These are phyloP conservation scores for Skeletonema costatum DNA, from an alignment of 108 stramenopile genomes.

Conservation along the genomic window DNA sequence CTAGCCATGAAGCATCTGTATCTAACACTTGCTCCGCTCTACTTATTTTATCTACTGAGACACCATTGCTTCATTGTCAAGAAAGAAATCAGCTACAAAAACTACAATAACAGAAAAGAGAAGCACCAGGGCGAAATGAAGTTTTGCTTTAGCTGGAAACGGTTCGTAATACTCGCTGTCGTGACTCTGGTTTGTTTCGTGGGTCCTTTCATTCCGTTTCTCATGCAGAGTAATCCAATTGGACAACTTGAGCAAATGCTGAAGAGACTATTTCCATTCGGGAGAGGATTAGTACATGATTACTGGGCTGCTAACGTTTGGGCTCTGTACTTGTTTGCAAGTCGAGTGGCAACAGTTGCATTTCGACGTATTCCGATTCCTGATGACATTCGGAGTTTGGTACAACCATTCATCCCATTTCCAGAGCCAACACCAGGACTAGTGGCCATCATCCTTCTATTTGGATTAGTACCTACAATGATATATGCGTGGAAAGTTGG, in stretches of 20 bases:
- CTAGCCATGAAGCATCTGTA: constrained; percentile 95
- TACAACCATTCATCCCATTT: constrained; percentile 45
- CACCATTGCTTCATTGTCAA: constrained; percentile 62
- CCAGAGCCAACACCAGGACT: constrained; percentile 68
- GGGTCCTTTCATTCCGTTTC: constrained; percentile 72
- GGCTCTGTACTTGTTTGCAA: constrained; percentile 83
- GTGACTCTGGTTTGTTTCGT: constrained; percentile 62
- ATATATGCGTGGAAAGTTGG: constrained; percentile 46
- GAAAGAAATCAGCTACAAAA: background rate
- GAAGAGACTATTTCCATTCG: constrained; percentile 94
- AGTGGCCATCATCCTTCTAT: constrained; percentile 54
- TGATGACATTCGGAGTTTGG: constrained; percentile 4
- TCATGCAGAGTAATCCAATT: constrained; percentile 30
- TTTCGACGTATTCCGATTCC: constrained; percentile 8
- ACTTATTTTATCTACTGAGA: constrained; percentile 80
- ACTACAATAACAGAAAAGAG: background rate
- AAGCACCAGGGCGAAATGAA: background rate
- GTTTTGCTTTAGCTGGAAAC: constrained; percentile 43
- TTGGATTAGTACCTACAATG: constrained; percentile 55
- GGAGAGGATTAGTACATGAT: constrained; percentile 93
- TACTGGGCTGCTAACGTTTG: constrained; percentile 99
- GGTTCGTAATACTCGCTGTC: constrained; percentile 59
- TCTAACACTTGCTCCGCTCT: constrained; percentile 85
- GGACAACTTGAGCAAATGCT: constrained; percentile 71
- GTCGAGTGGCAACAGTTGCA: constrained; percentile 54